A percentile compares a stretch with the other conserved stretches of the same genome.
These are phyloP conservation scores for Phallus indusiatus DNA, from an alignment of 768 basidiomycete genomes.

Conservation along the genomic window DNA sequence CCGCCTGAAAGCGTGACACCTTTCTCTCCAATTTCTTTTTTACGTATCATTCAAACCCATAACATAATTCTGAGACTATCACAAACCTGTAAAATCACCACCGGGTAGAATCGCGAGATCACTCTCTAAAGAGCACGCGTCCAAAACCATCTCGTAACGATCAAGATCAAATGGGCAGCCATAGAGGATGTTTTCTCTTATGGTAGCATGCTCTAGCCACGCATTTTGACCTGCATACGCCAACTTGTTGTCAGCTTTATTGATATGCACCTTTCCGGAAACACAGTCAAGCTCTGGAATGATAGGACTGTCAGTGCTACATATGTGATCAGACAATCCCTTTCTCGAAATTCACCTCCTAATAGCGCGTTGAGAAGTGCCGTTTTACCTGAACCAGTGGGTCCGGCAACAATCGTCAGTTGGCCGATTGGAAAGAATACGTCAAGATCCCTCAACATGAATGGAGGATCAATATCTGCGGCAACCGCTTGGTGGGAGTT, in stretches of 20 bases:
- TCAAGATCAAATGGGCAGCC: constrained; percentile 47
- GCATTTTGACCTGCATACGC: constrained; percentile 64
- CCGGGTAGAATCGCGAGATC: constrained; percentile 68
- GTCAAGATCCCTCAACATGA: constrained; percentile 48
- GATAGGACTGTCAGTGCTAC: constrained; percentile 1
- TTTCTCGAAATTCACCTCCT: constrained; percentile 39
- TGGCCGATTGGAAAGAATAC: constrained; percentile 48
- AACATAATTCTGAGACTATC: background rate
- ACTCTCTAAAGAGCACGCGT: constrained; percentile 63
- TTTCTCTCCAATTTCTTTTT: constrained; percentile 70
- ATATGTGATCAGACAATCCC: background rate
- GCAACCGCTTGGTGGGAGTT: background rate
- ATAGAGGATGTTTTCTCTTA: constrained; percentile 75
- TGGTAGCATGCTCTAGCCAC: constrained; percentile 75
- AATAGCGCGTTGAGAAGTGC: constrained; percentile 52
- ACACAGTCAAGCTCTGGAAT: constrained; percentile 54
- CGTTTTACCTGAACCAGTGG: constrained; percentile 63
- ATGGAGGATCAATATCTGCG: constrained; percentile 27
- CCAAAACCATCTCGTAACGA: constrained; percentile 59
- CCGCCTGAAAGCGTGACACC: constrained; percentile 71
- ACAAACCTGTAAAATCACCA: constrained; percentile 64
- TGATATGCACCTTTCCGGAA: constrained; percentile 41
- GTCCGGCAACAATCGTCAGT: constrained; percentile 52
- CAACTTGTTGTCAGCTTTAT: constrained; percentile 49
- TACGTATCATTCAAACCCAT: background rate